Percentiles rank a stretch among this genome's conserved stretches.
phyloP scores from a whole-genome alignment of 2,329 filamentous ascomycete species.

The Ustilaginoidea virens region DNA sequence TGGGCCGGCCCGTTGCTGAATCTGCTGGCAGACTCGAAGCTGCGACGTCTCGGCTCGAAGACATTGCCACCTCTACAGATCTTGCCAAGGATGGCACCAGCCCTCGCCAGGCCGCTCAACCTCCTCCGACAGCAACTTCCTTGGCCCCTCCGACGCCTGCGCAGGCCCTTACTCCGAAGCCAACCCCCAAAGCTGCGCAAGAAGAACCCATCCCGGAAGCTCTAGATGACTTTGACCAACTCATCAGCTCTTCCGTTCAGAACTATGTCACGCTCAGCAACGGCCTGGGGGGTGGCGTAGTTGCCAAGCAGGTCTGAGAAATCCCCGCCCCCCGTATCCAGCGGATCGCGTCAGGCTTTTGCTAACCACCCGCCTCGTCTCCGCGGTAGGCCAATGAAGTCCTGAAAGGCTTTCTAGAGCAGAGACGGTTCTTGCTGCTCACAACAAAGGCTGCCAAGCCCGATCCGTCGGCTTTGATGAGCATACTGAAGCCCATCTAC shows the following conservation, averaged over 20 bases:
- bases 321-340: background rate
- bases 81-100: constrained; percentile 34
- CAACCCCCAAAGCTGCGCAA: constrained; percentile 9
- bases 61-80: constrained; percentile 72
- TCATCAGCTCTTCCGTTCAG: constrained; percentile 59
- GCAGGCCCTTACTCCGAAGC: constrained; percentile 15
- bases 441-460: constrained; percentile 89
- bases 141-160: constrained; percentile 22
- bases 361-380: background rate
- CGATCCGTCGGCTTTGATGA: constrained; percentile 52
- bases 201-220: constrained; percentile 51
- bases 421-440: constrained; percentile 77
- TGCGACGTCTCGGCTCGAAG: constrained; percentile 87
- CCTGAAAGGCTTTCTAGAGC: constrained; percentile 57
- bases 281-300: constrained; percentile 58
- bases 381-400: constrained; percentile 32
- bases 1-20: constrained; percentile 24
- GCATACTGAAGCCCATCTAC: constrained; percentile 77
- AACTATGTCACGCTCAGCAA: constrained; percentile 67
- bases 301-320: constrained; percentile 59
- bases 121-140: constrained; percentile 13
- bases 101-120: constrained; percentile 23
- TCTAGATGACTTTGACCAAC: constrained; percentile 76
- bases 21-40: constrained; percentile 67
- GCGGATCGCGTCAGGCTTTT: constrained; percentile 64